Evolutionary conservation across 257 asterid species (phyloP).

Genomic region (Petunia secreta): DNA sequence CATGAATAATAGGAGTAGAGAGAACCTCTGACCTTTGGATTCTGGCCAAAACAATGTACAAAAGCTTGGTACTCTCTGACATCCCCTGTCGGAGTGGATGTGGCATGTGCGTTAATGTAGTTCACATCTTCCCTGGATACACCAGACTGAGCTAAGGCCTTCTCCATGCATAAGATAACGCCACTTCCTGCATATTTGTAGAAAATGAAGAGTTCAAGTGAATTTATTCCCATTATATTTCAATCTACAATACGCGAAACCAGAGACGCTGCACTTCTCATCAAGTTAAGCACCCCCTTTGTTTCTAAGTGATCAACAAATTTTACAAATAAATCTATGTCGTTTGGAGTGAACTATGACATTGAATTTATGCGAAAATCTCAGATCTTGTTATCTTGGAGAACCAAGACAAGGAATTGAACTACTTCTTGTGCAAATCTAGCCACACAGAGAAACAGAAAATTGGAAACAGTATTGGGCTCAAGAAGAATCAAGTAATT

Average conservation of each 20-base stretch:
- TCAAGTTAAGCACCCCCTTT: background rate
- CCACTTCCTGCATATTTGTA: constrained; percentile 37
- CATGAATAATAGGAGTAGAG: background rate
- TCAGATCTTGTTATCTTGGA: background rate
- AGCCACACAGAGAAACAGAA: background rate
- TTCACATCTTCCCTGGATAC: constrained; percentile 48
- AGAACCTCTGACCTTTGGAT: constrained; percentile 36
- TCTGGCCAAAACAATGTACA: constrained; percentile 43
- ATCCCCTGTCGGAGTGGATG: constrained; percentile 46
- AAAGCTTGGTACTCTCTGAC: constrained; percentile 48
- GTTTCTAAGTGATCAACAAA: background rate
- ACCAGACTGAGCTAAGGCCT: constrained; percentile 47
- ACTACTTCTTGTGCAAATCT: background rate
- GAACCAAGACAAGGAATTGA: background rate
- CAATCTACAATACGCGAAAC: background rate
- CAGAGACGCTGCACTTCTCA: background rate
- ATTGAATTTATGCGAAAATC: background rate
- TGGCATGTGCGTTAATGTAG: constrained; percentile 56
- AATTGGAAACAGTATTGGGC: background rate
- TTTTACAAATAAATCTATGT: background rate
- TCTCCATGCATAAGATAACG: constrained; percentile 43
- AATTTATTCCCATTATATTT: background rate
- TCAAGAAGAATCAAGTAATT: background rate
- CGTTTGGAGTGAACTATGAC: background rate
- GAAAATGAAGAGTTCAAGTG: background rate